Base-by-base conservation (phyloP, 2,329 filamentous ascomycete species). In the Tympanopsis confertula region DNA sequence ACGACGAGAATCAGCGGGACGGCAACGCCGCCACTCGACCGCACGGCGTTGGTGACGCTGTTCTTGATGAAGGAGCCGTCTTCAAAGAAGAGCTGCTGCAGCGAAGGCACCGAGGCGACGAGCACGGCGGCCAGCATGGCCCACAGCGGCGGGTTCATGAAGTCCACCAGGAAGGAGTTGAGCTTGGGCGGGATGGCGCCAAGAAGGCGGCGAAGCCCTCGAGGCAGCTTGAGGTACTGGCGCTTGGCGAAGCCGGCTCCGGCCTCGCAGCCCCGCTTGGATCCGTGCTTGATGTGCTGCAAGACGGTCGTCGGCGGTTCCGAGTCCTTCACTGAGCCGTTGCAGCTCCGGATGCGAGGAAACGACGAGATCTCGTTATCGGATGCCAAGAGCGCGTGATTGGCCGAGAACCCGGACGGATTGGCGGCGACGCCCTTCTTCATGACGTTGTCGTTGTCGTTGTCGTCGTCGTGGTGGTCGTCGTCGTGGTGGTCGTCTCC, bases 81-180 rank as follows among this genome's bases (percentile, higher is more conserved):
- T 38, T 79, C 70, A 60, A 96, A 98, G 65, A 98, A 95, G 14
- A 91, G 63, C 29, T 70, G 66, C 56, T 98, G 89, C 5, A 98
- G 71, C 1, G 66, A 53, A 0, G 91, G 91, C 4, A 95, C 74
- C 1, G 87, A 94, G 3, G 91, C 91, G 5, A 98, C 84, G 37
- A 94, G 62, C 35, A 96, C 80, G n/a, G 91, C 86, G 29, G 78
- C 66, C 22, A 96, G 65, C 91, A 98, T 96, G 20, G 91, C 88
- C 87, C 88, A 96, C 19, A 98, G 77, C 1, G 91, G 91, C 30
- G 91, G 89, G 59, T 95, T 96, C 89, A 98, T 96, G 57, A 95
- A 94, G 35, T 84, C 82, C 83, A 84, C 91, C 13, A 88, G 55
- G 38, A 87, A 87, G 36, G 61, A 61, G 47, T 74, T 59, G 47